Percentiles rank a stretch among this genome's conserved stretches.
phyloP scores from a whole-genome alignment of 1,284 basidiomycete genomes.

The Pisolithus thermaeus region DNA sequence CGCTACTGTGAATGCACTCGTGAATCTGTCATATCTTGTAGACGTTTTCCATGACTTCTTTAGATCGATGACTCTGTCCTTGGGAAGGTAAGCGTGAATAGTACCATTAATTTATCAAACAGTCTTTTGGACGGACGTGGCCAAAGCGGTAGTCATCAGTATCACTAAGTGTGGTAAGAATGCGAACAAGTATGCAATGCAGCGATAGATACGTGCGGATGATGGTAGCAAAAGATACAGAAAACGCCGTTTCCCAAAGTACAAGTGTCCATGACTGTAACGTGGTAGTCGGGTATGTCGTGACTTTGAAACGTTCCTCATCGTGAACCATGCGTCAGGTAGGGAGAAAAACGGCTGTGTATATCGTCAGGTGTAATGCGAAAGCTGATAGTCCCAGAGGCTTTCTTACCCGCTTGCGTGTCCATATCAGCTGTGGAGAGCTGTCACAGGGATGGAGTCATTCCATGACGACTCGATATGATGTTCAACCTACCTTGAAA shows the following conservation, averaged over 20 bases:
- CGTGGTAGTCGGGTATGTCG: constrained; percentile 5
- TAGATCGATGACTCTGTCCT: neutral
- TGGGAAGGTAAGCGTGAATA: constrained; percentile 5
- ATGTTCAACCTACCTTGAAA: constrained; percentile 56
- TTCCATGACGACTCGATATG: neutral
- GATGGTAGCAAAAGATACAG: constrained; percentile 22
- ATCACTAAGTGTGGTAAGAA: constrained; percentile 4
- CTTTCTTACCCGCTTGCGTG: constrained; percentile 47
- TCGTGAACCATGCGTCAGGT: constrained; percentile 14
- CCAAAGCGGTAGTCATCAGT: constrained; percentile 15
- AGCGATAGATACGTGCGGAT: constrained; percentile 28
- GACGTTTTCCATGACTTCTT: too few species aligned
- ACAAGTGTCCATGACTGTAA: constrained; percentile 4
- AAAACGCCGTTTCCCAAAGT: constrained; percentile 12
- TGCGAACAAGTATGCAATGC: constrained; percentile 14
- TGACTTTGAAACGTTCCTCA: constrained; percentile 2
- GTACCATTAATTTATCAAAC: constrained; percentile 29
- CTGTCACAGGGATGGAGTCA: constrained; percentile 26
- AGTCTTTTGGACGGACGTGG: constrained; percentile 5
- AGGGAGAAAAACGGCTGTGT: constrained; percentile 36
- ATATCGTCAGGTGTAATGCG: constrained; percentile 10
- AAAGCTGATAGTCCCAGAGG: neutral
- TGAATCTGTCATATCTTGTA: too few species aligned
- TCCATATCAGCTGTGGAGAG: constrained; percentile 49
- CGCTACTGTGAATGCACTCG: too few species aligned